Evolutionary conservation across 345 rosid genomes (phyloP).

Genomic region (Lepidium sativum): DNA sequence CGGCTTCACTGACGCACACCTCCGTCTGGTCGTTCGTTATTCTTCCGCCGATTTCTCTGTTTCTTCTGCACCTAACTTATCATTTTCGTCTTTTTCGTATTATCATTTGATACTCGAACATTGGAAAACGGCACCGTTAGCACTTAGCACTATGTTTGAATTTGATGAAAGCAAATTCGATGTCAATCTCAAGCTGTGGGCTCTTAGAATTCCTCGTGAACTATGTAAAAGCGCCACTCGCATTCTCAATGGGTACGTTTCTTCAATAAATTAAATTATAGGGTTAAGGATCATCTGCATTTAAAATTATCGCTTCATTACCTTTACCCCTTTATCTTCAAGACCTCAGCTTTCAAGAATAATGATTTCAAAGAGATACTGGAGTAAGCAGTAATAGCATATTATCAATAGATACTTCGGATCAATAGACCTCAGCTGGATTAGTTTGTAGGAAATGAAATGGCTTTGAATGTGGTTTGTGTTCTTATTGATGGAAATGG

Average conservation of each 20-base stretch:
- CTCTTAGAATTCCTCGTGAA: constrained; percentile 80
- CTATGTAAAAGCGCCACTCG: constrained; percentile 55
- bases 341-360: neutral
- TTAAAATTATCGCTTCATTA: neutral
- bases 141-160: constrained; percentile 45
- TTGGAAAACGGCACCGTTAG: neutral
- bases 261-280: neutral
- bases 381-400: neutral
- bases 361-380: neutral
- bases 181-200: constrained; percentile 59
- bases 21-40: neutral
- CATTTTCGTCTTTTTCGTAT: neutral
- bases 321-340: neutral
- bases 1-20: neutral
- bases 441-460: neutral
- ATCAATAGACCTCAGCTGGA: neutral
- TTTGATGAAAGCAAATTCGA: constrained; percentile 74
- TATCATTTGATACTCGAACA: neutral
- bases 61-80: neutral
- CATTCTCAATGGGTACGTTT: constrained; percentile 61
- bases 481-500: constrained; percentile 10
- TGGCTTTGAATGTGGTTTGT: neutral
- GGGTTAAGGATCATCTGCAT: neutral
- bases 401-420: neutral
- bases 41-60: neutral